Conservation (phyloP, 768 basidiomycete genomes). For the Hebeloma cylindrosporum region DNA sequence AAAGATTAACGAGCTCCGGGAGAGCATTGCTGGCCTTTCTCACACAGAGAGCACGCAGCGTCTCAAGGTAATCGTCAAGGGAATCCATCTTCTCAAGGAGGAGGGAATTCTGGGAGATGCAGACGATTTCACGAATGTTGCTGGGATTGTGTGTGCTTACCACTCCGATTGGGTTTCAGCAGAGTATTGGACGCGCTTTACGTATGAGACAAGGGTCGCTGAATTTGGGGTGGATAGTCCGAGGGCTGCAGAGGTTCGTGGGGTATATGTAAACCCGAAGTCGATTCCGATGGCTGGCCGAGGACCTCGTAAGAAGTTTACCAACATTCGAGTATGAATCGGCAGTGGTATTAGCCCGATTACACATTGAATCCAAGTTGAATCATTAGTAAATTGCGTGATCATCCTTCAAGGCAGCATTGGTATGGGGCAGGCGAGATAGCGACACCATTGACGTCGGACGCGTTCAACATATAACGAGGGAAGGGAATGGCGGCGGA, state of each 20-base stretch:
- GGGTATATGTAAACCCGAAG: not conserved
- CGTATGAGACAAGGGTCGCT: constrained; percentile 1
- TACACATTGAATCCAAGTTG: too few species aligned
- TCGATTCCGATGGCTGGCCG: not conserved
- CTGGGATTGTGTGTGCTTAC: constrained; percentile 5
- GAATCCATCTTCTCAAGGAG: not conserved
- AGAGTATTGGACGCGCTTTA: constrained; percentile 7
- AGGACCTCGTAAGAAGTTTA: not conserved
- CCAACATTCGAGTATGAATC: not conserved
- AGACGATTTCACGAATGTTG: constrained; percentile 5
- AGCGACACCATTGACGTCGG: too few species aligned
- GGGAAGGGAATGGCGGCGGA: too few species aligned
- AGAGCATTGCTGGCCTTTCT: not conserved
- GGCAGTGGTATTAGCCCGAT: too few species aligned
- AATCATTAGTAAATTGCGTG: too few species aligned
- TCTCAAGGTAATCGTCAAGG: not conserved
- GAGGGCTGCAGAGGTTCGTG: constrained; percentile 2
- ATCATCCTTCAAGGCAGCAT: too few species aligned
- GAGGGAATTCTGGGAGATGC: constrained; percentile 4
- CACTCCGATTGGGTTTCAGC: constrained; percentile 7
- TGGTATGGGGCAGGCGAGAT: too few species aligned
- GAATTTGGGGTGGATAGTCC: constrained; percentile 9
- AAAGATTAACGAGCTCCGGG: not conserved
- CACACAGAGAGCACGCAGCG: not conserved
- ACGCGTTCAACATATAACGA: too few species aligned